Evolutionary conservation across 2,329 filamentous ascomycete genomes (phyloP).

Genomic region (Sporothrix mexicana): DNA sequence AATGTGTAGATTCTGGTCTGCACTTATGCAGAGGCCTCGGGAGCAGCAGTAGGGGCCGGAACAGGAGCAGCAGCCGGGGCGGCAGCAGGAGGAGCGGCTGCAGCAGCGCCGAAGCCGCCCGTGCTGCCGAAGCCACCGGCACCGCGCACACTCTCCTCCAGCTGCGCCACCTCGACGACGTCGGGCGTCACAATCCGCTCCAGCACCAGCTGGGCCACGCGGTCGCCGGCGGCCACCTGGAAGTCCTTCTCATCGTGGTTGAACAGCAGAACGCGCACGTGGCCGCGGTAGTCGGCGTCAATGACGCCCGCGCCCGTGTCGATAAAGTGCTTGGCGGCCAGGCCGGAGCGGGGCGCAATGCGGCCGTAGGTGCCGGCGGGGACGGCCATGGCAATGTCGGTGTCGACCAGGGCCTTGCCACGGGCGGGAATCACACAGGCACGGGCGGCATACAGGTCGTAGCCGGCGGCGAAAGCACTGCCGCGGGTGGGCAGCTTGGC

Average conservation of each 20-base stretch:
- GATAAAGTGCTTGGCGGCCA: conserved; percentile 93
- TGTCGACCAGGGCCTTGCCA: conserved; percentile 86
- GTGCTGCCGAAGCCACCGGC: conserved; percentile 93
- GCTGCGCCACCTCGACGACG: conserved; percentile 83
- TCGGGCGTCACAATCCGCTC: conserved; percentile 95
- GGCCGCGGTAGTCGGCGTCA: conserved; percentile 94
- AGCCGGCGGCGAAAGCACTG: conserved; percentile 87
- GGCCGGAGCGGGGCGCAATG: conserved; percentile 86
- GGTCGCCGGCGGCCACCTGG: conserved; percentile 80
- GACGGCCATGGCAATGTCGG: conserved; percentile 88
- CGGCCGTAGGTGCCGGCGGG: conserved; percentile 91
- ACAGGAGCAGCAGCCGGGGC: not conserved
- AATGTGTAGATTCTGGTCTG: too few species aligned
- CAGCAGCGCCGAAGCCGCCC: conserved; percentile 51
- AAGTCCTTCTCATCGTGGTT: conserved; percentile 89
- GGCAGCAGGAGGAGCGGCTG: not conserved
- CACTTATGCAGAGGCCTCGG: not conserved
- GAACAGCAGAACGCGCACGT: conserved; percentile 92
- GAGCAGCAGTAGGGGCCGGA: not conserved
- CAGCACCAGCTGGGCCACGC: conserved; percentile 89
- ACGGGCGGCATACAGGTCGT: conserved; percentile 85
- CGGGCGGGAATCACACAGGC: conserved; percentile 77
- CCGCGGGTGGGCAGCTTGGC: conserved; percentile 87
- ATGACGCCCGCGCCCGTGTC: conserved; percentile 96
- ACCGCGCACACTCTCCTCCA: conserved; percentile 89